A percentile compares a stretch with the other conserved stretches of the same genome.
Conservation (phyloP, 2,329 filamentous ascomycete genomes). For the Penicillium sclerotiorum region DNA sequence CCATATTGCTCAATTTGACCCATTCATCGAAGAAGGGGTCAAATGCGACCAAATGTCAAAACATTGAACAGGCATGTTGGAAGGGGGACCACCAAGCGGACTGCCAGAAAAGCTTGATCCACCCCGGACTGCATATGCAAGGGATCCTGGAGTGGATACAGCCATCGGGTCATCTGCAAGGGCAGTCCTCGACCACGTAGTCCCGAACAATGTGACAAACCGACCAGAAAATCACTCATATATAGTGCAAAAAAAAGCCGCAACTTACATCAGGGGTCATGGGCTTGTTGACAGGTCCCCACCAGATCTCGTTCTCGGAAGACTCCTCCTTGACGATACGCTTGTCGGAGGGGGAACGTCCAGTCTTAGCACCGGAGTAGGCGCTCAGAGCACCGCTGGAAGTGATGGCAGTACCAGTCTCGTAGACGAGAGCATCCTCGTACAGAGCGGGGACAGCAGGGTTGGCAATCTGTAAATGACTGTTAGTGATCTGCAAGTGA, state of each 20-base stretch:
- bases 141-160: constrained; percentile 23
- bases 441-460: constrained; percentile 94
- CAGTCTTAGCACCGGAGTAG: constrained; percentile 98
- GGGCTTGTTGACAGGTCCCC: constrained; percentile 99
- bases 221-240: constrained; percentile 13
- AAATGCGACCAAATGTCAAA: too few species aligned
- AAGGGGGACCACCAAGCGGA: neutral
- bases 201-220: constrained; percentile 22
- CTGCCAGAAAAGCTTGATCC: constrained; percentile 32
- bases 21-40: too few species aligned
- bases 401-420: constrained; percentile 96
- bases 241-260: constrained; percentile 13
- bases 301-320: constrained; percentile 94
- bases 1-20: too few species aligned
- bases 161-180: constrained; percentile 23
- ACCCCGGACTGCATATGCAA: constrained; percentile 27
- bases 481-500: neutral
- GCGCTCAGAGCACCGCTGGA: constrained; percentile 92
- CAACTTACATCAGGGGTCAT: constrained; percentile 91
- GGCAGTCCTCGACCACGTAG: constrained; percentile 16
- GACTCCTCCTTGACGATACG: constrained; percentile 89
- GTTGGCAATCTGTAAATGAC: constrained; percentile 68
- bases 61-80: neutral
- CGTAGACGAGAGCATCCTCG: constrained; percentile 98
- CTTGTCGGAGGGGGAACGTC: constrained; percentile 95